Percentiles rank a stretch among this genome's conserved stretches.
Evolutionary conservation across 345 rosid genomes (phyloP).

Genomic region (Eucalyptus sp.): DNA sequence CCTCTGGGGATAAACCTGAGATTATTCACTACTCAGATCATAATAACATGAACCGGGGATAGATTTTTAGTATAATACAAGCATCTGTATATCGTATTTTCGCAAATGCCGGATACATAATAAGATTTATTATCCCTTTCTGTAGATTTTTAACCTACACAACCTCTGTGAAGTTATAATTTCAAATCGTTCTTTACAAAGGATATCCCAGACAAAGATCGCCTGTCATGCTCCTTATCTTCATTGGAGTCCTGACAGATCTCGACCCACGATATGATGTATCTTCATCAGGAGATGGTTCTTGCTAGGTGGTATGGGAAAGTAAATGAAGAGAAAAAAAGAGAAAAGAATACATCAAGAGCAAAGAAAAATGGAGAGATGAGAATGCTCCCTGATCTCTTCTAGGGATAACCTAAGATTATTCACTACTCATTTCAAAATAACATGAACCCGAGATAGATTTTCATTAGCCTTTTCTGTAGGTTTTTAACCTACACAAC

Average conservation of each 20-base stretch:
- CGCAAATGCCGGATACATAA: fast-evolving
- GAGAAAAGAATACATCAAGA: background rate
- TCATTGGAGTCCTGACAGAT: background rate
- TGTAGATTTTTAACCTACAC: background rate
- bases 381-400: background rate
- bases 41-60: background rate
- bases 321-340: background rate
- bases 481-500: background rate
- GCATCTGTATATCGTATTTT: background rate
- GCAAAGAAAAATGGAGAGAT: background rate
- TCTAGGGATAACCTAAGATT: background rate
- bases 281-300: background rate
- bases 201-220: background rate
- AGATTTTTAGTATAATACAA: background rate
- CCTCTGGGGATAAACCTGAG: background rate
- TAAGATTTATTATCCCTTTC: background rate
- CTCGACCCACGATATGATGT: background rate
- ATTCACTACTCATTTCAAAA: background rate
- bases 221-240: background rate
- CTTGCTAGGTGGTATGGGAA: background rate
- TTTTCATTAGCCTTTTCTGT: background rate
- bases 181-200: background rate
- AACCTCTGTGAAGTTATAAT: background rate
- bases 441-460: background rate
- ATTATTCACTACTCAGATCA: background rate